A percentile compares a stretch with the other conserved stretches of the same genome.
These are phyloP conservation scores for Guillardia theta DNA, from an alignment of 78 protist species.

Conservation along the genomic window DNA sequence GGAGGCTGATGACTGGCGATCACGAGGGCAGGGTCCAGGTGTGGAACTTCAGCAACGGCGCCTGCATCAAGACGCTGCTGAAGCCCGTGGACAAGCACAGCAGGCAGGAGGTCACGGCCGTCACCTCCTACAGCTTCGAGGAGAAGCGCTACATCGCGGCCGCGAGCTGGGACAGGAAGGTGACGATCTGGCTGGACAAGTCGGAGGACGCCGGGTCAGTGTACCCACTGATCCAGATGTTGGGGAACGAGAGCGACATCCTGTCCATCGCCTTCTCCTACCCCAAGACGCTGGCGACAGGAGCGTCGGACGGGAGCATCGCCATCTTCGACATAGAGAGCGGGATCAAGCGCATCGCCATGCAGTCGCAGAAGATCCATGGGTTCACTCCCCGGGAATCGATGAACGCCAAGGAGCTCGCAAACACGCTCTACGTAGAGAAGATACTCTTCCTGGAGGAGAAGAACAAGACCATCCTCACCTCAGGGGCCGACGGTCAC, in stretches of 20 bases:
- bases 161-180: not conserved
- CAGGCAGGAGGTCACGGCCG: not conserved
- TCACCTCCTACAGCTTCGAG: not conserved
- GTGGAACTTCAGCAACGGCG: slow-evolving; percentile 18
- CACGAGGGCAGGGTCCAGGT: not conserved
- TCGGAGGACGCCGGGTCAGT: not conserved
- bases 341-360: not conserved
- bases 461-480: not conserved
- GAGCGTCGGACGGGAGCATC: not conserved
- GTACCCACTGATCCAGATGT: not conserved
- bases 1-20: not conserved
- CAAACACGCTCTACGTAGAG: not conserved
- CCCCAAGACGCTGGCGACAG: not conserved
- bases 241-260: not conserved
- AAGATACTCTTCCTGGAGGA: not conserved
- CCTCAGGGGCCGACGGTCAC: not conserved
- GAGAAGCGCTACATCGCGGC: not conserved
- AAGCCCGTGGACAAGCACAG: not conserved
- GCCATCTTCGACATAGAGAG: not conserved
- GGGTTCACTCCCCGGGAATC: too few species aligned
- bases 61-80: slow-evolving; percentile 6
- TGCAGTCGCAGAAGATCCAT: not conserved
- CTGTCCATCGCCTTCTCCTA: not conserved
- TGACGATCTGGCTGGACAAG: not conserved
- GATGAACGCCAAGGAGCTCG: not conserved